phyloP scores from a whole-genome alignment of 306 rosid genomes.

The Vachellia collinsii region DNA sequence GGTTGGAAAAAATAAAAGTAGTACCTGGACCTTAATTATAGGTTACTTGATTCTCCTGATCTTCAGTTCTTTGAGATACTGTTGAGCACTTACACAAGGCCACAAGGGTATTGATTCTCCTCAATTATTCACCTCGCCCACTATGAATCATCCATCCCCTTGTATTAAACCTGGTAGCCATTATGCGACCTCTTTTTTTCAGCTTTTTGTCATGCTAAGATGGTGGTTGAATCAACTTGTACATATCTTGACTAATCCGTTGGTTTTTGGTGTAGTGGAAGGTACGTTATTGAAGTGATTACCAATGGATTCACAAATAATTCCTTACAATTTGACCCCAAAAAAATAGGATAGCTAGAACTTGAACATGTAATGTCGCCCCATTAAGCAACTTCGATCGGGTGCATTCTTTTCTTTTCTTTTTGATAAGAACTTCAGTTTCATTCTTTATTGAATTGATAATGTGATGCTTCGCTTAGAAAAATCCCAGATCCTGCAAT shows the following conservation, averaged over 20 bases:
- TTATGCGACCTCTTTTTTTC: not conserved
- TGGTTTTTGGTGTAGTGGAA: not conserved
- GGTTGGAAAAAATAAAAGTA: not conserved
- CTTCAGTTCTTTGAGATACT: conserved; percentile 21
- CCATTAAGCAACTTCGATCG: conserved; percentile 9
- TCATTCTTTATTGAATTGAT: not conserved
- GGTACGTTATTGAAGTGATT: not conserved
- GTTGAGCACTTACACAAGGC: conserved; percentile 6
- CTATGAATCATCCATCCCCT: conserved; percentile 33
- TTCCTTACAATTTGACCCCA: not conserved
- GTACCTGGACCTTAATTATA: conserved; percentile 22
- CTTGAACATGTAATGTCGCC: not conserved
- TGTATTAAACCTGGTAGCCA: conserved; percentile 25
- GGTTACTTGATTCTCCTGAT: conserved; percentile 39
- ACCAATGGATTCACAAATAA: not conserved
- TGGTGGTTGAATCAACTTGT: not conserved
- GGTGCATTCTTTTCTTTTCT: not conserved
- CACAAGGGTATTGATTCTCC: conserved; percentile 36
- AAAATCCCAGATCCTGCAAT: not conserved
- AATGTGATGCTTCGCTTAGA: not conserved
- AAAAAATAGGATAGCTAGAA: not conserved
- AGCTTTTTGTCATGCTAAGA: not conserved
- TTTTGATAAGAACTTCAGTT: too few species aligned
- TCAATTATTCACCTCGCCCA: conserved; percentile 35
- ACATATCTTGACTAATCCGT: not conserved